Base-by-base conservation (phyloP, 371 early-diverging fungal species). In the Caulochytrium protostelioides region DNA sequence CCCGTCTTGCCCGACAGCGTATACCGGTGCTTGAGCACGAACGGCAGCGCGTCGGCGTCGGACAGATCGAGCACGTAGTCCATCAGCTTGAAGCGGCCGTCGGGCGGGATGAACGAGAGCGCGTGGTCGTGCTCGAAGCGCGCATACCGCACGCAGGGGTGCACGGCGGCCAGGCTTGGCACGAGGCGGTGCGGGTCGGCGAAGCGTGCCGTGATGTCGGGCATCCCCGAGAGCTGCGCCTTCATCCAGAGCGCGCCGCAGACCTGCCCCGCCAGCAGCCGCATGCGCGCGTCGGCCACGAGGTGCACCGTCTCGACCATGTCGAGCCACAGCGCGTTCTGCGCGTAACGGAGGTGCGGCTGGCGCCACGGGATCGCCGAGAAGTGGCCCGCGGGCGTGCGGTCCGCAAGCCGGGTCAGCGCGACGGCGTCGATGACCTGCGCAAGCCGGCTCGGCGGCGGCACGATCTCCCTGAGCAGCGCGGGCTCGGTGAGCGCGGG, bases 71-170 rank as follows among this genome's bases (percentile, higher is more conserved):
- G n/a, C 72, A 70, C 62, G 47, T 82, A 89, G 8, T 72, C 74
- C 70, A 82, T 77, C 25, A 86, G 63, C 37, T 74, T 80, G 50
- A 85, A 86, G 23, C 66, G 67, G 4, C 87, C 89, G 53, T 91
- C 89, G 6, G 92, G 92, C 12, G 92, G 92, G 3, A 87, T 71
- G 65, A 87, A 91, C 2, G 79, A 81, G 13, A 91, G 52, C 1
- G 70, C 55, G 18, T 73, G 65, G 34, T 85, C 82, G 23, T 63
- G 59, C 34, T 81, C 77, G 70, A 76, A 90, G 35, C 77, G 76
- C 28, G 65, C 59, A 46, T 36, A 41, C 38, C 53, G n/a, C n/a
- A n/a, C n/a, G n/a, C n/a, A n/a, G n/a, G n/a, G n/a, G 8, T n/a
- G n/a, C n/a, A n/a, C n/a, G n/a, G n/a, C n/a, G n/a, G n/a, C n/a